Conservation (phyloP, 139 green algal species). For the Chlamydomonas urium region DNA sequence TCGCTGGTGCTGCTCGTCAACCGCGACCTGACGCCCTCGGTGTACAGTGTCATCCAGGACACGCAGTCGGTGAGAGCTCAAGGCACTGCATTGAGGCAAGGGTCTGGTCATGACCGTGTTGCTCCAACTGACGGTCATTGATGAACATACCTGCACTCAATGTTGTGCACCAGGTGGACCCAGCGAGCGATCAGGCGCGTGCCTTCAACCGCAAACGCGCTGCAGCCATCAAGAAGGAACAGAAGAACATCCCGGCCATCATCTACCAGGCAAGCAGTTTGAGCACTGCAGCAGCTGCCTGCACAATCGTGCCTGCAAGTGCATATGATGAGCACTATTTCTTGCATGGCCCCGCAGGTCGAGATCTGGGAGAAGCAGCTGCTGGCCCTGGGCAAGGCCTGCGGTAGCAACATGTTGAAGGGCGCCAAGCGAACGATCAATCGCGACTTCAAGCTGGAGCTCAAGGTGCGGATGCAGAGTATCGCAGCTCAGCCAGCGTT, state of each 20-base stretch:
- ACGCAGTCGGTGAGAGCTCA: slow-evolving; percentile 3
- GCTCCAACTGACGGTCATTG: no score
- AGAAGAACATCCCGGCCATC: slow-evolving; percentile 14
- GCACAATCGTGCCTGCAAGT: not conserved
- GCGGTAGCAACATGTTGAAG: slow-evolving; percentile 40
- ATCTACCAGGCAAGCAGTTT: slow-evolving; percentile 7
- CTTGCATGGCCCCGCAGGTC: no score
- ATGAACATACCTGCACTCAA: no score
- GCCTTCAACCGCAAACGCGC: slow-evolving; percentile 18
- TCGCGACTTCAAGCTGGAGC: slow-evolving; percentile 51
- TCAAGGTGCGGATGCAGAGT: no score
- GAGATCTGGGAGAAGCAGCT: slow-evolving; percentile 55
- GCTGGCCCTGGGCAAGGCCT: slow-evolving; percentile 32
- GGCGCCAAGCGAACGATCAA: slow-evolving; percentile 39
- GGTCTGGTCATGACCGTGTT: no score
- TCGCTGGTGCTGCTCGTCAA: slow-evolving; percentile 35
- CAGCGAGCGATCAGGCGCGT: no score
- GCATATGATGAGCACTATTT: not conserved
- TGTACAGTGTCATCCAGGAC: slow-evolving; percentile 40
- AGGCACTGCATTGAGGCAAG: not conserved
- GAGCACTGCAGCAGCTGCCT: not conserved
- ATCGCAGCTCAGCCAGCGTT: no score
- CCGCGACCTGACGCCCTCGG: slow-evolving; percentile 23
- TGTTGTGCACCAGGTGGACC: no score
- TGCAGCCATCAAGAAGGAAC: slow-evolving; percentile 15